Base-by-base conservation (phyloP, 2,329 filamentous ascomycete species). In the Fusarium succisae region DNA sequence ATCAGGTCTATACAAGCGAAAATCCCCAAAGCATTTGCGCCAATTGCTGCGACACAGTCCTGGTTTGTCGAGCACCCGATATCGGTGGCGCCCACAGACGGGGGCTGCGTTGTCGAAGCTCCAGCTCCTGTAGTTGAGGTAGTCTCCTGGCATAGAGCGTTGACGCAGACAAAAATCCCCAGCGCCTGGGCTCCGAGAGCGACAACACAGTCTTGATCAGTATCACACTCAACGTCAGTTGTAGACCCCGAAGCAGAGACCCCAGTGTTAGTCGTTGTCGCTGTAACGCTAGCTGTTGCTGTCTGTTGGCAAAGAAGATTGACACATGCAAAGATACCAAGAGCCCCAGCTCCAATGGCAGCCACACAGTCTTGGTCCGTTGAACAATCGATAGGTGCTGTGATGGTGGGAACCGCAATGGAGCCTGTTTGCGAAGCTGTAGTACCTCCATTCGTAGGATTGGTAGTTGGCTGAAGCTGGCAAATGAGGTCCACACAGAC, bases 401-500 rank as follows among this genome's bases (percentile, higher is more conserved):
- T 47, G 6, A 35, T 41, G 3, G 51, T 38, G 6, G 59, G 41
- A 7, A 20, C 22, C 7, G 5, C 9, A 5, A 30, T 37, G 6
- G 51, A 28, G 14, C 28, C 58, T 14, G 66, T 69, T 22, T n/a
- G 20, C 4, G 50, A 69, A 35, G 65, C 30, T 43, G 39, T 32
- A n/a, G 9, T 28, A 1, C 17, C 38, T n/a, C 22, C 53, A 41
- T 26, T n/a, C 5, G 51, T 24, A 6, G 53, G 38, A 15, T 39
- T 39, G 4, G 54, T 3, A 8, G 63, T 61, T 13, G 47, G 65
- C 8, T 68, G 65, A 28, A 68, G 44, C 54, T 67, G 55, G 12
- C 66, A 69, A 35, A 68, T 26, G 20, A 63, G 48, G 32, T 68
- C 63, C 20, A 69, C 66, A 9, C 66, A 69, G 10, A 39, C 55